phyloP scores from a whole-genome alignment of 2,329 filamentous ascomycete species.

The Hypoxylon sp. region DNA sequence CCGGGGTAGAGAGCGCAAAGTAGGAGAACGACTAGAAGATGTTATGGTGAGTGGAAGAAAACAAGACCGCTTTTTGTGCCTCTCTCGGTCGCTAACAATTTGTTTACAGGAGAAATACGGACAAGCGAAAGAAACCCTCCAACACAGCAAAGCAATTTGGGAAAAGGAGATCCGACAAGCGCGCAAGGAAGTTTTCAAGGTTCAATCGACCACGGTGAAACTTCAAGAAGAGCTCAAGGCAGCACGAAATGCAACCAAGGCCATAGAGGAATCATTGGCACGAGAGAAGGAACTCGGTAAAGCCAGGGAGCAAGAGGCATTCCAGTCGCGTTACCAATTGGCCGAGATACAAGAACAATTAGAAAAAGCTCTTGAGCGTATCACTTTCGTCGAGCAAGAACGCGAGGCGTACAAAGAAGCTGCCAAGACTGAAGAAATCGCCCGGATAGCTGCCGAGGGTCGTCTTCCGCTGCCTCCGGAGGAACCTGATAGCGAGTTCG shows the following conservation, averaged over 20 bases:
- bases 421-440: conserved; percentile 76
- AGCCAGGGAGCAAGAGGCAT: conserved; percentile 73
- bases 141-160: conserved; percentile 72
- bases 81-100: conserved; percentile 8
- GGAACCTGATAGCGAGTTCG: conserved; percentile 67
- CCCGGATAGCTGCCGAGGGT: conserved; percentile 76
- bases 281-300: conserved; percentile 69
- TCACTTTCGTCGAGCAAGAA: conserved; percentile 75
- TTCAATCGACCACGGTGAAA: conserved; percentile 74
- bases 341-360: conserved; percentile 73
- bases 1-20: conserved; percentile 70
- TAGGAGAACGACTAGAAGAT: conserved; percentile 71
- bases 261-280: conserved; percentile 66
- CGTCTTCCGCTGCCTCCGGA: conserved; percentile 69
- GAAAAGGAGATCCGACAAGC: conserved; percentile 77
- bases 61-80: background rate
- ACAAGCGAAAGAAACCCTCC: conserved; percentile 73
- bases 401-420: conserved; percentile 77
- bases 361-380: conserved; percentile 67
- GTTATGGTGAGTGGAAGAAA: conserved; percentile 66
- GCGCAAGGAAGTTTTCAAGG: conserved; percentile 78
- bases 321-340: conserved; percentile 71
- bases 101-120: conserved; percentile 70
- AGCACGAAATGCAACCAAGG: conserved; percentile 61
- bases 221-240: conserved; percentile 78